phyloP scores from a whole-genome alignment of 1,139 yeast genomes.

The Candida sanyaensis region DNA sequence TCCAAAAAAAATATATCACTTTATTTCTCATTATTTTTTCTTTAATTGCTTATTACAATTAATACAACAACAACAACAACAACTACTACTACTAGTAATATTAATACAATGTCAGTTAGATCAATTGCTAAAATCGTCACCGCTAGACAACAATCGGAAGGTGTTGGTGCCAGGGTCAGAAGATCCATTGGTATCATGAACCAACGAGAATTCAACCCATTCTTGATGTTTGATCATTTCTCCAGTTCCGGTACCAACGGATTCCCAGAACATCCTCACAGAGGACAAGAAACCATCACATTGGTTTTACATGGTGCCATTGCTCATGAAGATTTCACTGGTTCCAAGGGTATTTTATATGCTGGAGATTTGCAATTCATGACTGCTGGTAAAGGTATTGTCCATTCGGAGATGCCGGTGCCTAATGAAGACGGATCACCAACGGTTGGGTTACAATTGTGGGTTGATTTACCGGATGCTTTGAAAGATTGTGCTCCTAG shows the following conservation, averaged over 20 bases:
- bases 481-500: constrained; percentile 73
- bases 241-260: constrained; percentile 57
- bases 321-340: constrained; percentile 93
- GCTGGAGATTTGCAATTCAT: constrained; percentile 92
- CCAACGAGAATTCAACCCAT: constrained; percentile 77
- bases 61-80: not conserved
- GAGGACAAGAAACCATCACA: constrained; percentile 89
- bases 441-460: constrained; percentile 77
- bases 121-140: constrained; percentile 58
- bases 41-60: no score
- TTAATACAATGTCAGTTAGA: constrained; percentile 35
- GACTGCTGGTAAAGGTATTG: constrained; percentile 93
- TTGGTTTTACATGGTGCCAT: constrained; percentile 71
- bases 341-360: constrained; percentile 71
- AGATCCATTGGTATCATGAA: constrained; percentile 74
- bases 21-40: no score
- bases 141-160: constrained; percentile 80
- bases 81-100: no score
- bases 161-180: constrained; percentile 86
- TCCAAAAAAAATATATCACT: no score
- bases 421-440: constrained; percentile 55
- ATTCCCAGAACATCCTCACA: constrained; percentile 92
- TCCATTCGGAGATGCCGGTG: constrained; percentile 85
- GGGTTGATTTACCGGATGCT: constrained; percentile 85
- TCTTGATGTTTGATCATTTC: constrained; percentile 83